A percentile compares a stretch with the other conserved stretches of the same genome.
Conservation (phyloP, 257 asterid genomes). For the Striga asiatica region DNA sequence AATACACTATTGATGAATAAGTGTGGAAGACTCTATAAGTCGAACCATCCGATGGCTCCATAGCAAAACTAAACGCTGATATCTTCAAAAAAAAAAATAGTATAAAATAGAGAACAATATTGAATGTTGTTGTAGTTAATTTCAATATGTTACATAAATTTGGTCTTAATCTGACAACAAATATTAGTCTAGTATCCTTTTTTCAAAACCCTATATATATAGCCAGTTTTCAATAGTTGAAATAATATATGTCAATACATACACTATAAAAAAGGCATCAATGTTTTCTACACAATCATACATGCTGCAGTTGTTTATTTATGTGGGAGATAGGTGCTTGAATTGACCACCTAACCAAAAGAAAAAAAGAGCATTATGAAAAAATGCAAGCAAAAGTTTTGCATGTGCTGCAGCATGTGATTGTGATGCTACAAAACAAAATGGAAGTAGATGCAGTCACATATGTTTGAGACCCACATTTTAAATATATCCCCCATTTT, state of each 20-base stretch:
- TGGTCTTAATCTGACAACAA: too few relatives aligned
- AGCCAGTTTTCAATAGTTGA: not conserved
- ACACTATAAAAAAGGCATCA: not conserved
- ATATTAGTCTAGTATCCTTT: too few relatives aligned
- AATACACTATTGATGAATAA: too few relatives aligned
- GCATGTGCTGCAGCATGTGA: slow-evolving; percentile 41
- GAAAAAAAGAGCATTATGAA: slow-evolving; percentile 9
- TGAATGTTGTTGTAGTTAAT: not conserved
- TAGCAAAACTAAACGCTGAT: too few relatives aligned
- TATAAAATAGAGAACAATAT: too few relatives aligned
- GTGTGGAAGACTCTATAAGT: too few relatives aligned
- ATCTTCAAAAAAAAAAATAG: too few relatives aligned
- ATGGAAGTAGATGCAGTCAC: slow-evolving; percentile 13
- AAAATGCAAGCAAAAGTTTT: slow-evolving; percentile 25
- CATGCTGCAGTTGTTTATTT: not conserved
- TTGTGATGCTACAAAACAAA: slow-evolving; percentile 35
- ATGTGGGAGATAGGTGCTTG: not conserved
- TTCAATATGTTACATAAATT: not conserved
- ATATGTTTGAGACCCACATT: not conserved
- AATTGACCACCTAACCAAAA: not conserved
- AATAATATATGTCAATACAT: too few relatives aligned
- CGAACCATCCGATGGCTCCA: too few relatives aligned
- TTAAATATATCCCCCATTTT: not conserved
- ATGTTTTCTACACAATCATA: not conserved
- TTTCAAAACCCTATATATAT: too few relatives aligned